phyloP scores from a whole-genome alignment of 2,329 filamentous ascomycete genomes.

The Colletotrichum spaethianum region DNA sequence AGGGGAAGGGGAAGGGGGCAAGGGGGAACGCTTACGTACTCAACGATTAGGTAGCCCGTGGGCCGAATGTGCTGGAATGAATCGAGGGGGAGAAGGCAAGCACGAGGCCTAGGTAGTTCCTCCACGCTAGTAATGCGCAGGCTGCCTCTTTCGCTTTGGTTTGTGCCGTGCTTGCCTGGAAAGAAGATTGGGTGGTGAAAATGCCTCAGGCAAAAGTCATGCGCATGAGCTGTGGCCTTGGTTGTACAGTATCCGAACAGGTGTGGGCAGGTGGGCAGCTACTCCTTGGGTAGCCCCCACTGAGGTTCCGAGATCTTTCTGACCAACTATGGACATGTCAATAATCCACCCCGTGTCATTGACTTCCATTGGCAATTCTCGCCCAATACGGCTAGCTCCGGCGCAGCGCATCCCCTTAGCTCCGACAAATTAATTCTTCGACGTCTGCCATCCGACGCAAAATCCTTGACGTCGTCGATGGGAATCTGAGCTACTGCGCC shows the following conservation, averaged over 20 bases:
- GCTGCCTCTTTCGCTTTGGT: slow-evolving; percentile 1
- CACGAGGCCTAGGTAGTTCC: not conserved
- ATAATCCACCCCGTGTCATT: slow-evolving; percentile 9
- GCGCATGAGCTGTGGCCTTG: not conserved
- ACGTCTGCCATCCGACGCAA: slow-evolving; percentile 15
- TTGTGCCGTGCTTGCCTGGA: not conserved
- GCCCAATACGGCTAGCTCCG: slow-evolving; percentile 22
- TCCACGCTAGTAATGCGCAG: not conserved
- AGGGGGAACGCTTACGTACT: slow-evolving; percentile 2
- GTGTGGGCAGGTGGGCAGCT: not conserved
- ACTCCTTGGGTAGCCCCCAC: not conserved
- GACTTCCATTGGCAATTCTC: not conserved
- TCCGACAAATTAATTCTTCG: slow-evolving; percentile 31
- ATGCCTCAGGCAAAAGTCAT: slow-evolving; percentile 14
- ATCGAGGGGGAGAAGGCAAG: not conserved
- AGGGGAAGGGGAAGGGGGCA: not conserved
- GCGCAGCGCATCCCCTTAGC: not conserved
- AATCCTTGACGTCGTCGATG: slow-evolving; percentile 41
- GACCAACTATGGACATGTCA: not conserved
- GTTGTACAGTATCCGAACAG: not conserved
- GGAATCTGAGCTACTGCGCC: not conserved
- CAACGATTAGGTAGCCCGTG: not conserved
- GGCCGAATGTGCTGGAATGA: slow-evolving; percentile 30
- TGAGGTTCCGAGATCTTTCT: not conserved
- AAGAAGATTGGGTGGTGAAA: not conserved